phyloP scores from a whole-genome alignment of 495 filamentous ascomycete genomes.

The Annulohypoxylon moriforme region DNA sequence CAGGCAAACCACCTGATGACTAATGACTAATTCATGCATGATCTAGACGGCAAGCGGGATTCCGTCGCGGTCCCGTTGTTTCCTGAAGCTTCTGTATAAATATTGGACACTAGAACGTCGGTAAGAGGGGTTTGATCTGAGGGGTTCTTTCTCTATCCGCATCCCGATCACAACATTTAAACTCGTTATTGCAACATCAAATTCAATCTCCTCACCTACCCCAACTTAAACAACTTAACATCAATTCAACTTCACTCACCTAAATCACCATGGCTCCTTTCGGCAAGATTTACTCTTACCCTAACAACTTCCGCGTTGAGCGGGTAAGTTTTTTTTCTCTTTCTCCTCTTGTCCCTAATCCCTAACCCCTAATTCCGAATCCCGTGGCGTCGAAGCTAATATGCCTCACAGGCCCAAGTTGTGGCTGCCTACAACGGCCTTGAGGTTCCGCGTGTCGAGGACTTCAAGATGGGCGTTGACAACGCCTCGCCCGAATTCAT shows the following conservation, averaged over 20 bases:
- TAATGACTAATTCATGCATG: constrained; percentile 27
- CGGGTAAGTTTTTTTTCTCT: constrained; percentile 53
- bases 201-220: constrained; percentile 2
- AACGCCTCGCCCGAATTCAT: constrained; percentile 65
- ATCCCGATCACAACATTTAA: constrained; percentile 40
- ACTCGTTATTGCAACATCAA: constrained; percentile 26
- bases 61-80: not conserved
- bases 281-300: constrained; percentile 63
- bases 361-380: not conserved
- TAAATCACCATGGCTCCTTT: constrained; percentile 62
- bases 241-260: not conserved
- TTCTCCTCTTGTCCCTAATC: not conserved
- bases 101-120: constrained; percentile 5
- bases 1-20: constrained; percentile 2
- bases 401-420: constrained; percentile 57
- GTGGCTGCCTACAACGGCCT: constrained; percentile 66
- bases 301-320: constrained; percentile 59
- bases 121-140: not conserved
- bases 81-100: constrained; percentile 27
- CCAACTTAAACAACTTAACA: not conserved
- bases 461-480: constrained; percentile 57
- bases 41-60: not conserved
- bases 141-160: constrained; percentile 9
- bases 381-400: constrained; percentile 1
- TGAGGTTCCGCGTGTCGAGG: constrained; percentile 52